Evolutionary conservation across 352 stramenopile species (phyloP).

Genomic region (Phytophthora cajani): DNA sequence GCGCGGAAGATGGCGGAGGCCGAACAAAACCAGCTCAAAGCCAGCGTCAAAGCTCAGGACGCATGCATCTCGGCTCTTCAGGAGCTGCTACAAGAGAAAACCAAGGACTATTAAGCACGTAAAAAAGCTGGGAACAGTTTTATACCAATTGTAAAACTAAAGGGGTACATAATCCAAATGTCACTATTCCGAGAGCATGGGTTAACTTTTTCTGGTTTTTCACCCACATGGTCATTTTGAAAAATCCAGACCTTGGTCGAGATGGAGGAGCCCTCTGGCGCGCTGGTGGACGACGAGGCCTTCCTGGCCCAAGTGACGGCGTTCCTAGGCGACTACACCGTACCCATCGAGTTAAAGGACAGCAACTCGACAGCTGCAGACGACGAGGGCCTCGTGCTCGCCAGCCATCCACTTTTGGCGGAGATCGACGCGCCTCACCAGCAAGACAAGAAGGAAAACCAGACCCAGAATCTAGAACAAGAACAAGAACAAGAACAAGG

Average conservation of each 20-base stretch:
- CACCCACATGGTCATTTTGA: too few relatives aligned
- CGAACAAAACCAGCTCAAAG: not conserved
- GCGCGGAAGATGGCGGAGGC: not conserved
- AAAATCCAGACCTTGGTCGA: too few relatives aligned
- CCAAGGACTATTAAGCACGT: too few relatives aligned
- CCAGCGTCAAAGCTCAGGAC: not conserved
- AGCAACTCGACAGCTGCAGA: not conserved
- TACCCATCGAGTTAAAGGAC: not conserved
- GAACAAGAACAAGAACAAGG: not conserved
- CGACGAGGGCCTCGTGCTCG: not conserved
- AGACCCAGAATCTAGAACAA: too few relatives aligned
- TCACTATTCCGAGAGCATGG: too few relatives aligned
- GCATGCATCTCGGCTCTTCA: not conserved
- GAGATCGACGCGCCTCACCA: slow-evolving; percentile 4
- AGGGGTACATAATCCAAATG: too few relatives aligned
- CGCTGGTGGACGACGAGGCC: not conserved
- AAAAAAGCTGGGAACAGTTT: too few relatives aligned
- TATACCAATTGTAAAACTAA: too few relatives aligned
- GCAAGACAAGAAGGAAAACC: too few relatives aligned
- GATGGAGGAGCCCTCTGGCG: too few relatives aligned
- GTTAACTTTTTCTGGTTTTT: too few relatives aligned
- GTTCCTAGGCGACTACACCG: not conserved
- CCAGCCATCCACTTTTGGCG: slow-evolving; percentile 12
- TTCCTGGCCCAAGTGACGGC: not conserved
- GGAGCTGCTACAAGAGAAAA: too few relatives aligned